These are phyloP conservation scores for Anthracocystis setariae DNA, from an alignment of 1,284 basidiomycete species.

Conservation along the genomic window DNA sequence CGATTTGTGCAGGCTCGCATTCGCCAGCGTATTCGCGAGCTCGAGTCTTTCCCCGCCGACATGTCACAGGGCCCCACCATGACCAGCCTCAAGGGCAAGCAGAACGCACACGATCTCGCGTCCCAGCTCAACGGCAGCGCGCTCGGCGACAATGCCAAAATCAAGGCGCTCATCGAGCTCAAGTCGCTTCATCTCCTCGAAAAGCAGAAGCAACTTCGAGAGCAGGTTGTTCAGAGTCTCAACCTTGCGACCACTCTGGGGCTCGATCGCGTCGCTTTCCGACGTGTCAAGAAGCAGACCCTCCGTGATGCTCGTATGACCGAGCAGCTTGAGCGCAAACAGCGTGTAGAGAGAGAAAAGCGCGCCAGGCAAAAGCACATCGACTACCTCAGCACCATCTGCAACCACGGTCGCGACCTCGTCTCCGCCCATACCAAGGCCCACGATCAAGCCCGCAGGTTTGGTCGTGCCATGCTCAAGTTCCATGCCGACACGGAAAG, in stretches of 20 bases:
- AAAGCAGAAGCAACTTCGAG: conserved; percentile 86
- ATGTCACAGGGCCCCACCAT: conserved; percentile 70
- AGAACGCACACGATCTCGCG: conserved; percentile 34
- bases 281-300: conserved; percentile 85
- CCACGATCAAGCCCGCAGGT: conserved; percentile 68
- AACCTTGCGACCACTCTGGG: conserved; percentile 90
- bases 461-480: conserved; percentile 70
- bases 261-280: conserved; percentile 87
- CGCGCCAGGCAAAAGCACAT: conserved; percentile 96
- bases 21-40: conserved; percentile 86
- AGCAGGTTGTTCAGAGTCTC: conserved; percentile 86
- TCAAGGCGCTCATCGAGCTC: conserved; percentile 91
- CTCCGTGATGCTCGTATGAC: conserved; percentile 89
- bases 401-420: conserved; percentile 81
- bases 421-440: conserved; percentile 76
- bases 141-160: conserved; percentile 73
- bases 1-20: conserved; percentile 89
- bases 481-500: conserved; percentile 71
- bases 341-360: conserved; percentile 89
- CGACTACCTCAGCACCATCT: conserved; percentile 89
- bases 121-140: conserved; percentile 27
- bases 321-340: conserved; percentile 89
- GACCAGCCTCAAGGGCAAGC: conserved; percentile 44
- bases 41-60: conserved; percentile 84
- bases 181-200: conserved; percentile 89